Percentiles rank a stretch among this genome's conserved stretches.
phyloP scores from a whole-genome alignment of 2,329 filamentous ascomycete species.

The Ceratocystis destructans region DNA sequence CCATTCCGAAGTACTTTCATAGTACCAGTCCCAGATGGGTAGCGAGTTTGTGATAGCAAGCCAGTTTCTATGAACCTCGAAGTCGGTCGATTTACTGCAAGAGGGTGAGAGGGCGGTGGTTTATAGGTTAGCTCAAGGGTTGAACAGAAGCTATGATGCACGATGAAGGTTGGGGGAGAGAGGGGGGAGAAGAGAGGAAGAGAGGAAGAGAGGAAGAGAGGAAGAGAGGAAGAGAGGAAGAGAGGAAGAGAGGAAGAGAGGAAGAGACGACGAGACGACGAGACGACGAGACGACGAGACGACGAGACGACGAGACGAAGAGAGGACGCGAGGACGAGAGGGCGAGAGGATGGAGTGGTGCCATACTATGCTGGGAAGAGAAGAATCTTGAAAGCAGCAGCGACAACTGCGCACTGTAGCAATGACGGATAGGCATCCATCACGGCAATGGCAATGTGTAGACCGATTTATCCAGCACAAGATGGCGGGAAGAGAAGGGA shows the following conservation, averaged over 20 bases:
- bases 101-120: background rate
- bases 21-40: constrained; percentile 83
- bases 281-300: no score
- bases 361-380: constrained; percentile 89
- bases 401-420: constrained; percentile 71
- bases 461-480: background rate
- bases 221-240: no score
- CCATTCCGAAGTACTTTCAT: constrained; percentile 97
- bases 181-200: no score
- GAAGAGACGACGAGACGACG: no score
- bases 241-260: no score
- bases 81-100: constrained; percentile 88
- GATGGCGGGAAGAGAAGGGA: background rate
- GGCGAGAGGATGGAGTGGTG: constrained; percentile 27
- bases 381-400: constrained; percentile 78
- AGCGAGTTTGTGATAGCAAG: constrained; percentile 87
- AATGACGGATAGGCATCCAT: constrained; percentile 87
- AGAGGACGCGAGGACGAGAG: background rate
- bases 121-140: constrained; percentile 4
- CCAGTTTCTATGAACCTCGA: constrained; percentile 98
- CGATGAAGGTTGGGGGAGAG: no score
- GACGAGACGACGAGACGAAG: background rate
- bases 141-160: background rate
- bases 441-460: constrained; percentile 21
- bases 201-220: no score